phyloP scores from a whole-genome alignment of 225 moss, liverwort and hornwort species.

The Polytrichum commune region DNA sequence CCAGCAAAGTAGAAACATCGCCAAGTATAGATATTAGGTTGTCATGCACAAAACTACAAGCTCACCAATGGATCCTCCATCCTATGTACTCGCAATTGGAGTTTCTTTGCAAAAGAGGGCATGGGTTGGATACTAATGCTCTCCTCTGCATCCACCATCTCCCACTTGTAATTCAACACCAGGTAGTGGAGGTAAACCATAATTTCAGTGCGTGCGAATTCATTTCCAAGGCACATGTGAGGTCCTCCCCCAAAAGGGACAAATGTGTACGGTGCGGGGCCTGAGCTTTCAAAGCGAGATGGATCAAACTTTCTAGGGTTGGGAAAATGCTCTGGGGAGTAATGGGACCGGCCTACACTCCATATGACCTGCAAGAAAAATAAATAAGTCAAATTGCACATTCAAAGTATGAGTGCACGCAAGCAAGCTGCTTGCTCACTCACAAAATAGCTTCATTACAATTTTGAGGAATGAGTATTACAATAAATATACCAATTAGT shows the following conservation, averaged over 20 bases:
- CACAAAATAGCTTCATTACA: too few relatives aligned
- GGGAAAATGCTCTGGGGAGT: constrained; percentile 16
- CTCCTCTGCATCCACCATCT: constrained; percentile 25
- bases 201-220: constrained; percentile 36
- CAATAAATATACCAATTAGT: too few relatives aligned
- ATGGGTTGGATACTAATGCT: constrained; percentile 13
- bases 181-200: constrained; percentile 40
- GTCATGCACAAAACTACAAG: too few relatives aligned
- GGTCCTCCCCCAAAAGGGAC: constrained; percentile 38
- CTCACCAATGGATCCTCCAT: not conserved
- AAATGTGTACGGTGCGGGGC: constrained; percentile 24
- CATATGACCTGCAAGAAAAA: constrained; percentile 16
- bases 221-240: constrained; percentile 29
- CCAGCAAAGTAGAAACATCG: too few relatives aligned
- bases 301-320: constrained; percentile 39
- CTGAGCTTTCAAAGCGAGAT: constrained; percentile 31
- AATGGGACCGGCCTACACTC: constrained; percentile 17
- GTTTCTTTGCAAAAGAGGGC: constrained; percentile 4
- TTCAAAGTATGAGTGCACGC: not conserved
- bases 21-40: too few relatives aligned
- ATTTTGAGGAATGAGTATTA: too few relatives aligned
- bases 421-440: not conserved
- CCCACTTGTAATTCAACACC: constrained; percentile 19
- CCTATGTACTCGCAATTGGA: constrained; percentile 1
- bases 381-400: not conserved